Base-by-base conservation (phyloP, 2,329 filamentous ascomycete genomes). In the Zymoseptoria crescenta region DNA sequence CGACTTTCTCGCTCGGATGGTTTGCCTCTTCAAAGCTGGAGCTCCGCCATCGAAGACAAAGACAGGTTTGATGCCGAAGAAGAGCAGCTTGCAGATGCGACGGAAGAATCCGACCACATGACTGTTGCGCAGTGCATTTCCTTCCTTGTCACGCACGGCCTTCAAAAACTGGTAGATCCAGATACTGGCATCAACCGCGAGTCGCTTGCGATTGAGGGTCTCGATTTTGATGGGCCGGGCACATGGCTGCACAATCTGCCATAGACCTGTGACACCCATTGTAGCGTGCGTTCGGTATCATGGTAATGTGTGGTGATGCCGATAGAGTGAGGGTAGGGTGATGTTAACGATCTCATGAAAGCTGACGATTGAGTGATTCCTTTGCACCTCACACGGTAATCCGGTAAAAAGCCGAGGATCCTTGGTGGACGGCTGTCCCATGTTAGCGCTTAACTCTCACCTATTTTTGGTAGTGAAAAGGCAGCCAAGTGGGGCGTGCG, bases 81-180 rank as follows among this genome's bases (percentile, higher is more conserved):
- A 99, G 1, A 99, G 82, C 1, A 99, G 82, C 74, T 99, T 99
- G 82, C 94, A 99, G 73, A 99, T 96, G 61, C 94, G 87, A 55
- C 94, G 89, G 76, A 99, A 99, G 83, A 99, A 99, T 48, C 95
- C 94, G 50, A 99, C 90, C 41, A 99, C 85, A 71, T 99, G 94
- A 29, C 90, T 93, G 77, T 96, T 99, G 64, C 92, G 90, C 56
- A 99, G 81, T 1, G 94, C 94, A 71, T 99, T 96, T 56, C 94
- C 94, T 75, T 99, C 94, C 71, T 97, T 96, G 76, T 99, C 94
- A 68, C 94, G 92, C 9, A 99, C 94, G 8, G 95, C 94, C 78
- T 99, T 99, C 68, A 99, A 85, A 71, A 99, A 99, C 72, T 99
- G 94, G 80, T 99, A 99, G 68, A 99, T 97, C 94, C 94, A 99